phyloP scores from a whole-genome alignment of 176 grass and related monocot genomes.

The bread wheat (Triticum aestivum) region DNA sequence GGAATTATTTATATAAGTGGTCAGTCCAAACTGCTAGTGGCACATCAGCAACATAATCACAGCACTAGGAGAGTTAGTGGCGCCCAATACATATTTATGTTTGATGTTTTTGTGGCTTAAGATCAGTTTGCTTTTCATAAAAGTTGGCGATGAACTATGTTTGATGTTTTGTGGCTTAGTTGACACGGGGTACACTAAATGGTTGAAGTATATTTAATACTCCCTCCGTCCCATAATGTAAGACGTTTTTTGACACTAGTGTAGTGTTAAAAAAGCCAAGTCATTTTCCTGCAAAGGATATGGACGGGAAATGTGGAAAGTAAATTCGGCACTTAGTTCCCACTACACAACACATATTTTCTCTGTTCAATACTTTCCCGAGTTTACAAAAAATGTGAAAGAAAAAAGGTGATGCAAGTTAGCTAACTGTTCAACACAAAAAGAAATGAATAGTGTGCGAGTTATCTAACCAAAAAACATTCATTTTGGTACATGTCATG shows the following conservation, averaged over 20 bases:
- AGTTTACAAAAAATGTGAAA: not conserved
- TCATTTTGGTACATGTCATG: not conserved
- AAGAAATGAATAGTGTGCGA: not conserved
- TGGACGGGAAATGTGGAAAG: not conserved
- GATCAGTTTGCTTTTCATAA: not conserved
- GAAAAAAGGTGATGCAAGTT: too few species aligned
- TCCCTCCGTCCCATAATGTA: too few species aligned
- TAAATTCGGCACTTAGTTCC: not conserved
- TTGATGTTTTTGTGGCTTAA: not conserved
- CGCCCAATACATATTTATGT: constrained; percentile 6
- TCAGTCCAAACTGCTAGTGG: constrained; percentile 32
- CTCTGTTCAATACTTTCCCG: not conserved
- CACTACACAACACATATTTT: not conserved
- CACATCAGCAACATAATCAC: constrained; percentile 5
- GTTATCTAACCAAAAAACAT: not conserved
- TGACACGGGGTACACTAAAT: not conserved
- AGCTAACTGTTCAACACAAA: not conserved
- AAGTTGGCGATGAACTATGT: not conserved
- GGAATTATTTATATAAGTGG: constrained; percentile 20
- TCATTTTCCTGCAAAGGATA: not conserved
- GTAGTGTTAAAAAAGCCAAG: too few species aligned
- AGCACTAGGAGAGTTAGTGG: constrained; percentile 31
- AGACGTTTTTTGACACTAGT: too few species aligned
- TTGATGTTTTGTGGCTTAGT: not conserved
- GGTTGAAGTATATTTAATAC: too few species aligned